phyloP scores from a whole-genome alignment of 305 asterid genomes.

The Solanum hybrid region DNA sequence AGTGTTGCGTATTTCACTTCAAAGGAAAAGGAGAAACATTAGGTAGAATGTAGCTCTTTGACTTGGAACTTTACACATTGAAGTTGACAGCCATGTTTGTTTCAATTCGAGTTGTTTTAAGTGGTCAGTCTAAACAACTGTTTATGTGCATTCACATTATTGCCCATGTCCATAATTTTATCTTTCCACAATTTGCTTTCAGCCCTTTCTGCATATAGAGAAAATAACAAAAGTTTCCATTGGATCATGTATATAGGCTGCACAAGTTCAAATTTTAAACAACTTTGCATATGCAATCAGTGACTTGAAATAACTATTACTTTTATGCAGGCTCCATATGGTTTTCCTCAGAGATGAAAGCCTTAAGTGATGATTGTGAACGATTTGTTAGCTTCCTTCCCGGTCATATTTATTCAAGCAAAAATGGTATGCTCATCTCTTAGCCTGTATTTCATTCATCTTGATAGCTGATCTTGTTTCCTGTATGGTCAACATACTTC shows the following conservation, averaged over 20 bases:
- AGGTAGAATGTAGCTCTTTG: neutral
- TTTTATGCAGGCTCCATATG: conserved; percentile 83
- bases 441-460: neutral
- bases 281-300: neutral
- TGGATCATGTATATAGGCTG: neutral
- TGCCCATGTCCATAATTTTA: neutral
- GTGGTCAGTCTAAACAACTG: neutral
- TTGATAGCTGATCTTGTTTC: neutral
- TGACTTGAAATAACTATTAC: neutral
- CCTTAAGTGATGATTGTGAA: conserved; percentile 97
- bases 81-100: neutral
- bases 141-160: neutral
- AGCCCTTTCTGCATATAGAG: neutral
- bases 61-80: neutral
- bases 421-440: conserved; percentile 46
- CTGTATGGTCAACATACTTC: neutral
- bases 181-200: conserved; percentile 1
- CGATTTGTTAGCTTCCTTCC: conserved; percentile 84
- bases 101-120: neutral
- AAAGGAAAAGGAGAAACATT: neutral
- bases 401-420: conserved; percentile 94
- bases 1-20: neutral
- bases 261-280: neutral
- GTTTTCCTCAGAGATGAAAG: conserved; percentile 99
- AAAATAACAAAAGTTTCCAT: neutral